Conservation (phyloP, 805 yeast species). For the Yarrowia sp. region DNA sequence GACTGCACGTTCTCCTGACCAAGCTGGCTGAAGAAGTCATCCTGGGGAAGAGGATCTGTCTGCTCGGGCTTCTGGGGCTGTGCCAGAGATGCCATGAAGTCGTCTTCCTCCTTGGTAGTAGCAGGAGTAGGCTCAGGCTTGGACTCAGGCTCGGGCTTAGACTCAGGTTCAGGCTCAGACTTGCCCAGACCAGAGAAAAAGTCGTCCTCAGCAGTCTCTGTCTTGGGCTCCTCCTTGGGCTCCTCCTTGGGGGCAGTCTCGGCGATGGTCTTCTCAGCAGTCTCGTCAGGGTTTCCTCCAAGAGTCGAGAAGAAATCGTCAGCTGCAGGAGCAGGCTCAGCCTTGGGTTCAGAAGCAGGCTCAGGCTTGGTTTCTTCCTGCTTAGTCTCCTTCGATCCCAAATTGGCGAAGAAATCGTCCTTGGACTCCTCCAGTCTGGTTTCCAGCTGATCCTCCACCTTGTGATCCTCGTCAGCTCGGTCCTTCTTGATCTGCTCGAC, state of each 20-base stretch:
- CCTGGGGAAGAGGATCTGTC: slow-evolving; percentile 18
- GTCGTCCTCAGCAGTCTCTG: slow-evolving; percentile 34
- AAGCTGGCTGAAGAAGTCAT: slow-evolving; percentile 18
- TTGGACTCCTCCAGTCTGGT: slow-evolving; percentile 1
- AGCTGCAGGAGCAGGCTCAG: slow-evolving; percentile 21
- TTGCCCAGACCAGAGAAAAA: slow-evolving; percentile 36
- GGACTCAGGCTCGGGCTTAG: slow-evolving; percentile 23
- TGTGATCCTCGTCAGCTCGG: slow-evolving; percentile 1
- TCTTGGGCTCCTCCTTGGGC: slow-evolving; percentile 8
- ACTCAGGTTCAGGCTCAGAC: not conserved
- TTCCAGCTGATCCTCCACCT: not conserved
- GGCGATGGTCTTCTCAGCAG: not conserved
- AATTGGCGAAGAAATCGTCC: slow-evolving; percentile 6
- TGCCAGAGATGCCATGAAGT: slow-evolving; percentile 24
- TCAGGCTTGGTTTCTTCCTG: not conserved
- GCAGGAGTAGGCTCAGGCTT: slow-evolving; percentile 22
- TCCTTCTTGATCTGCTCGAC: slow-evolving; percentile 16
- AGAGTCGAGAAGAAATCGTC: slow-evolving; percentile 39
- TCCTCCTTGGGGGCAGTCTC: slow-evolving; percentile 5
- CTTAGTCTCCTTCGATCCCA: slow-evolving; percentile 3
- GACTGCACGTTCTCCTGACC: not conserved
- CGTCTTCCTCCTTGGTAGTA: slow-evolving; percentile 12
- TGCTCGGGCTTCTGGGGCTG: slow-evolving; percentile 35
- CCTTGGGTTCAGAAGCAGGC: slow-evolving; percentile 2
- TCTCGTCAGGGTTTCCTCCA: slow-evolving; percentile 13